These are phyloP conservation scores for Tricholoma furcatifolium DNA, from an alignment of 768 basidiomycete species.

Conservation along the genomic window DNA sequence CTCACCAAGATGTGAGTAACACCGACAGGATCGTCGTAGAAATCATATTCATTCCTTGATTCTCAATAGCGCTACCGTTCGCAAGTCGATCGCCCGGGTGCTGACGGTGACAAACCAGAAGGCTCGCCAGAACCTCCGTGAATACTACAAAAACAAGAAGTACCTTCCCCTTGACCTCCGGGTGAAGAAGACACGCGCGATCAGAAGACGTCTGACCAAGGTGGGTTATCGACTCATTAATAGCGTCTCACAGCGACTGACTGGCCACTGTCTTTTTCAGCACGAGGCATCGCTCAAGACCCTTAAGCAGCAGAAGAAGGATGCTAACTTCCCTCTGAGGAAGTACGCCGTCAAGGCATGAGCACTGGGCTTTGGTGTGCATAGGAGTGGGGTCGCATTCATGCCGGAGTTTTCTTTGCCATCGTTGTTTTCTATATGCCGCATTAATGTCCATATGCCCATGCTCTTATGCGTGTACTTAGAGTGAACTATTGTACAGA, in stretches of 20 bases:
- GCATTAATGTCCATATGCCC: slow-evolving; percentile 17
- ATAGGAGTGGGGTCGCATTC: slow-evolving; percentile 12
- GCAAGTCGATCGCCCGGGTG: slow-evolving; percentile 98
- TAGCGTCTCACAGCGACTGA: neutral
- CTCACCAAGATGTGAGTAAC: slow-evolving; percentile 91
- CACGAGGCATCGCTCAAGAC: slow-evolving; percentile 86
- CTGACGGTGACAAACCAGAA: slow-evolving; percentile 99
- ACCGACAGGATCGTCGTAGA: neutral
- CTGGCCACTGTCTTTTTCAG: slow-evolving; percentile 34
- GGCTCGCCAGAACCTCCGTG: slow-evolving; percentile 92
- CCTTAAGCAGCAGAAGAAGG: slow-evolving; percentile 91
- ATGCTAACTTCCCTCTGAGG: slow-evolving; percentile 87
- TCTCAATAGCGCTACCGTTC: slow-evolving; percentile 75
- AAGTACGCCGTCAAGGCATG: slow-evolving; percentile 96
- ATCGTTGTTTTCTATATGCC: slow-evolving; percentile 22
- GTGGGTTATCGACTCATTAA: slow-evolving; percentile 38
- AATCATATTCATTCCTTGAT: neutral
- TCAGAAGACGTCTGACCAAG: slow-evolving; percentile 91
- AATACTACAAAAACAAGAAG: slow-evolving; percentile 98
- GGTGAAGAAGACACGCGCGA: slow-evolving; percentile 96
- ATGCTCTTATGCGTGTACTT: slow-evolving; percentile 8
- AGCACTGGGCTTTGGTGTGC: slow-evolving; percentile 23
- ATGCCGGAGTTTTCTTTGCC: slow-evolving; percentile 18
- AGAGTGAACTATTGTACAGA: neutral
- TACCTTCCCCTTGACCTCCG: slow-evolving; percentile 97